Percentiles rank a stretch among this genome's conserved stretches.
Evolutionary conservation across 1,284 basidiomycete genomes (phyloP).

Genomic region (Macrocybe sp.): DNA sequence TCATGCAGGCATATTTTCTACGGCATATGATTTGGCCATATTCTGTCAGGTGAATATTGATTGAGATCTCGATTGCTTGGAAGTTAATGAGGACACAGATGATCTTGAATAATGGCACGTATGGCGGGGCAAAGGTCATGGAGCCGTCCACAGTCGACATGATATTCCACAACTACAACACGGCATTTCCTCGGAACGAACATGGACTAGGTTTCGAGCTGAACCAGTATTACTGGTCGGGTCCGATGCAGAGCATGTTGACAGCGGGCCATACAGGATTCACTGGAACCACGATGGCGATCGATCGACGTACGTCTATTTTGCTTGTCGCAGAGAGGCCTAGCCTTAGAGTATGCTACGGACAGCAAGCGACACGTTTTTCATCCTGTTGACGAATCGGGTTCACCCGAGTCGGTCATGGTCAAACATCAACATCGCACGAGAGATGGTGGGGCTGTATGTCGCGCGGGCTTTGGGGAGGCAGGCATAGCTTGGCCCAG

Average conservation of each 20-base stretch:
- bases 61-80: not conserved
- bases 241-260: conserved; percentile 19
- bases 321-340: not conserved
- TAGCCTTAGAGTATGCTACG: not conserved
- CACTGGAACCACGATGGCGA: conserved; percentile 20
- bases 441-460: conserved; percentile 16
- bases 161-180: conserved; percentile 22
- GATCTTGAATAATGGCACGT: conserved; percentile 24
- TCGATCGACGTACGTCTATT: conserved; percentile 19
- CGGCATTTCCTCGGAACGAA: conserved; percentile 18
- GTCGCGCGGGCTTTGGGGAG: conserved; percentile 14
- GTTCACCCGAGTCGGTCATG: conserved; percentile 22
- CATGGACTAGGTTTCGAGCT: conserved; percentile 23
- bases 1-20: conserved; percentile 23
- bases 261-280: conserved; percentile 22
- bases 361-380: conserved; percentile 21
- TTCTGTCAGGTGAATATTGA: conserved; percentile 19
- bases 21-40: conserved; percentile 19
- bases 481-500: conserved; percentile 13
- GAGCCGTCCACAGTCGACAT: conserved; percentile 19
- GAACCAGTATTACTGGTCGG: conserved; percentile 22
- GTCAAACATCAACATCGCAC: conserved; percentile 22
- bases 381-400: conserved; percentile 19
- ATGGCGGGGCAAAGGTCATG: conserved; percentile 16
- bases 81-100: conserved; percentile 10